phyloP scores from a whole-genome alignment of 192 early-diverging fungal genomes.

The Mortierella alpina region DNA sequence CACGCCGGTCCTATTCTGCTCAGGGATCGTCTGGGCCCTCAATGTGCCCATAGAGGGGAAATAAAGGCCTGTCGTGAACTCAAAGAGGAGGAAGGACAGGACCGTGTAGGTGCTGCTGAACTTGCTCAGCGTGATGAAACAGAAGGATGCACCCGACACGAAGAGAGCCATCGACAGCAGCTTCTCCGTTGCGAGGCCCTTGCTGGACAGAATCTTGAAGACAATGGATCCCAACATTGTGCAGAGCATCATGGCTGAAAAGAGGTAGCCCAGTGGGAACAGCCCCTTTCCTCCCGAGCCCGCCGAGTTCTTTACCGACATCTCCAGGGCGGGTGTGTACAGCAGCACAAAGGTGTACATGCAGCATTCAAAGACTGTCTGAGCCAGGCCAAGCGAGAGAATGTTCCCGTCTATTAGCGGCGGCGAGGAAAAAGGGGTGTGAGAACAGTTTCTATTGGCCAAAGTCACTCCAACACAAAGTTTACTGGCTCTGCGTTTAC shows the following conservation, averaged over 20 bases:
- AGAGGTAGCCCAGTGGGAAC: slow-evolving; percentile 64
- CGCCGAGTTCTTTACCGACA: slow-evolving; percentile 23
- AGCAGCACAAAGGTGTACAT: slow-evolving; percentile 76
- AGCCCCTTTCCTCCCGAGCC: background rate
- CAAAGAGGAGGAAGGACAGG: slow-evolving; percentile 63
- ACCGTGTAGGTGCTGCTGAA: slow-evolving; percentile 32
- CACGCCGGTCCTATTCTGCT: slow-evolving; percentile 66
- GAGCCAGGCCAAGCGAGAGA: slow-evolving; percentile 63
- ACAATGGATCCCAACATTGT: slow-evolving; percentile 63
- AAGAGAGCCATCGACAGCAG: slow-evolving; percentile 55
- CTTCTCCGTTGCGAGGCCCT: slow-evolving; percentile 22
- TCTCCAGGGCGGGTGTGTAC: slow-evolving; percentile 67
- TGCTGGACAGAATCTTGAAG: slow-evolving; percentile 54
- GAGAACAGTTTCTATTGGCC: too few species aligned
- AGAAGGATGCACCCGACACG: slow-evolving; percentile 54
- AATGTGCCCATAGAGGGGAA: slow-evolving; percentile 65
- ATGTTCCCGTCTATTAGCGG: slow-evolving; percentile 57
- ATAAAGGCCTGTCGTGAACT: slow-evolving; percentile 68
- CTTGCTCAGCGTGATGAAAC: slow-evolving; percentile 37
- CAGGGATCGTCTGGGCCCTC: slow-evolving; percentile 64
- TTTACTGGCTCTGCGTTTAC: slow-evolving; percentile 5
- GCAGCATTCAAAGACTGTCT: slow-evolving; percentile 72
- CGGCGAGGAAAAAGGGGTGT: background rate
- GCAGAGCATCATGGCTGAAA: slow-evolving; percentile 65
- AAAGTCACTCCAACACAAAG: too few species aligned